phyloP scores from a whole-genome alignment of 768 basidiomycete genomes.

The Lactarius akahatsu region DNA sequence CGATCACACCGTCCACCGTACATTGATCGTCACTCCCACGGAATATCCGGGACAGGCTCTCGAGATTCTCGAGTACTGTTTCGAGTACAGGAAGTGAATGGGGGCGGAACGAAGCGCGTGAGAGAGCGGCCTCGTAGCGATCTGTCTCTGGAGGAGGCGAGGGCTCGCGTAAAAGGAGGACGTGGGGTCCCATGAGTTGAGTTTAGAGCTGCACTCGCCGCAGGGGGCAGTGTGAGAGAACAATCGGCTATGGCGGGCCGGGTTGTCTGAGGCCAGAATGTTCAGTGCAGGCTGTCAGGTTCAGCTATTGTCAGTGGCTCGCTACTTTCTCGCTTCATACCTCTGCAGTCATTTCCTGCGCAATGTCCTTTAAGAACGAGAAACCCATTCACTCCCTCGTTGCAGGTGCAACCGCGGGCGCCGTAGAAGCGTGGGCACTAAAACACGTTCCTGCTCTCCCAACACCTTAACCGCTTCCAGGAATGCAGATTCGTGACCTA shows the following conservation, averaged over 20 bases:
- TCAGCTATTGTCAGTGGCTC: neutral
- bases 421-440: conserved; percentile 77
- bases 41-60: conserved; percentile 42
- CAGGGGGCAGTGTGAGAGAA: neutral
- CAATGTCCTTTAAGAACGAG: conserved; percentile 62
- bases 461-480: conserved; percentile 40
- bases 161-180: conserved; percentile 46
- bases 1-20: conserved; percentile 56
- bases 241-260: conserved; percentile 5
- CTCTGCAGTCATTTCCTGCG: neutral
- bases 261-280: too few species aligned
- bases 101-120: conserved; percentile 47
- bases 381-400: conserved; percentile 84
- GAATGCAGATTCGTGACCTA: conserved; percentile 74
- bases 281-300: neutral
- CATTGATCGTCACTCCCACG: conserved; percentile 33
- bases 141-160: conserved; percentile 43
- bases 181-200: conserved; percentile 30
- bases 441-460: neutral
- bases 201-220: neutral
- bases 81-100: conserved; percentile 72
- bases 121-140: conserved; percentile 57
- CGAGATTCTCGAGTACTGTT: conserved; percentile 54
- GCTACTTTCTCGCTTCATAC: neutral
- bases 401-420: conserved; percentile 91